Evolutionary conservation across 805 yeast genomes (phyloP).

Genomic region (Trichomonascus vanleenenianus): DNA sequence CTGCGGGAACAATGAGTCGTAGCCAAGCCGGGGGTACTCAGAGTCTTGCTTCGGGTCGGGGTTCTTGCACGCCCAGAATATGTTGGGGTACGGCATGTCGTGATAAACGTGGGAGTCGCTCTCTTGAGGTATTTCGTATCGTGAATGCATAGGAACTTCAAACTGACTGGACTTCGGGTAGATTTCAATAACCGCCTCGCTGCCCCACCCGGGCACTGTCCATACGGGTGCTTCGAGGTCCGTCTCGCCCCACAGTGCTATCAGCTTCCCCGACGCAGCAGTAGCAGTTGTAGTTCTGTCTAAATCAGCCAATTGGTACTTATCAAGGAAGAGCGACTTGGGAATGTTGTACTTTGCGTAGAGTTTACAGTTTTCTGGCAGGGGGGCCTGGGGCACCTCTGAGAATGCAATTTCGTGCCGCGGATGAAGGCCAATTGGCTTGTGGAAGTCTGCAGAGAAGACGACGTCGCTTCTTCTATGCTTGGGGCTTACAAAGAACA

Average conservation of each 20-base stretch:
- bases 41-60: constrained; percentile 31
- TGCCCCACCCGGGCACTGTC: constrained; percentile 39
- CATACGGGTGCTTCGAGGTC: constrained; percentile 53
- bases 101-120: constrained; percentile 7
- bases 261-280: constrained; percentile 25
- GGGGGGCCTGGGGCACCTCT: constrained; percentile 12
- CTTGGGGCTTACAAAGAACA: constrained; percentile 11
- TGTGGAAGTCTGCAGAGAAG: constrained; percentile 13
- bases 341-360: constrained; percentile 40
- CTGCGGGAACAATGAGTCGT: constrained; percentile 40
- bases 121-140: constrained; percentile 39
- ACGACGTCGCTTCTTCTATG: constrained; percentile 3
- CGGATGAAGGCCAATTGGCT: constrained; percentile 22
- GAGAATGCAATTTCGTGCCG: constrained; percentile 12
- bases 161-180: constrained; percentile 22
- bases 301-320: constrained; percentile 41
- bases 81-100: constrained; percentile 32
- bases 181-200: constrained; percentile 36
- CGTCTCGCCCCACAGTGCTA: constrained; percentile 45
- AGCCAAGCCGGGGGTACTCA: constrained; percentile 35
- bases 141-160: constrained; percentile 42
- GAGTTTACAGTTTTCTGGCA: constrained; percentile 33
- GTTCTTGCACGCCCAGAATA: constrained; percentile 47
- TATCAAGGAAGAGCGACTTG: constrained; percentile 42
- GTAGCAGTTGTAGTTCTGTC: constrained; percentile 20